A percentile compares a stretch with the other conserved stretches of the same genome.
phyloP scores from a whole-genome alignment of 495 filamentous ascomycete species.

The Daldinia grandis region DNA sequence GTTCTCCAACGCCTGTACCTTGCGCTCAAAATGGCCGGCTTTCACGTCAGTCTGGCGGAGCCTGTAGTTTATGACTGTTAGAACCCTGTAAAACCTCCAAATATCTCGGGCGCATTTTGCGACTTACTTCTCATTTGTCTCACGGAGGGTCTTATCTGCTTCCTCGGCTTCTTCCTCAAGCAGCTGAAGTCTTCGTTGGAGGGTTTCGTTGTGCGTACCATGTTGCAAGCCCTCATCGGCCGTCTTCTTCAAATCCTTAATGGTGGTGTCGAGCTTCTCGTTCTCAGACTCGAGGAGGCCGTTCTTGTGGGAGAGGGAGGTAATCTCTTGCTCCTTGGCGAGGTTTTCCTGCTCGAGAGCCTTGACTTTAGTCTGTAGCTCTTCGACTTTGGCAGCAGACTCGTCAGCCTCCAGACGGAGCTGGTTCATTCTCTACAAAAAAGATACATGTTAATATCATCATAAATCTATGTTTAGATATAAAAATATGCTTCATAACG shows the following conservation, averaged over 20 bases:
- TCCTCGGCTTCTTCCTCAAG: conserved; percentile 97
- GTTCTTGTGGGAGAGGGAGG: conserved; percentile 92
- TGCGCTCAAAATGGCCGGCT: conserved; percentile 98
- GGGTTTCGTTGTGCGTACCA: conserved; percentile 84
- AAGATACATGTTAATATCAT: conserved; percentile 35
- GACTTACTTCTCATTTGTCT: conserved; percentile 97
- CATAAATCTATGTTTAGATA: conserved; percentile 20
- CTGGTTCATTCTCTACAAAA: conserved; percentile 82
- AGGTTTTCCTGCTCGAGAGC: conserved; percentile 92
- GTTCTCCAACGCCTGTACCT: conserved; percentile 93
- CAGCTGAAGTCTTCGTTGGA: conserved; percentile 91
- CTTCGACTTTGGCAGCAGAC: conserved; percentile 77
- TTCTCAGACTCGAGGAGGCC: conserved; percentile 85
- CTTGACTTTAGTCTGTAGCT: conserved; percentile 87
- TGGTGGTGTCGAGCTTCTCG: conserved; percentile 81
- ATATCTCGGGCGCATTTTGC: not conserved
- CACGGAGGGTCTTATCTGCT: conserved; percentile 90
- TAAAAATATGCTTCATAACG: conserved; percentile 6
- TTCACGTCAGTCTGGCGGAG: conserved; percentile 99
- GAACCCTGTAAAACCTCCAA: conserved; percentile 24
- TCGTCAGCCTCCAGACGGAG: conserved; percentile 94
- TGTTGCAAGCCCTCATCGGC: conserved; percentile 77
- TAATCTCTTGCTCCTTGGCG: conserved; percentile 96
- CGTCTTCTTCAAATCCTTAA: conserved; percentile 81
- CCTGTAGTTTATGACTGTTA: conserved; percentile 58